phyloP scores from a whole-genome alignment of 2,329 filamentous ascomycete species.

The Grosmannia serpens region DNA sequence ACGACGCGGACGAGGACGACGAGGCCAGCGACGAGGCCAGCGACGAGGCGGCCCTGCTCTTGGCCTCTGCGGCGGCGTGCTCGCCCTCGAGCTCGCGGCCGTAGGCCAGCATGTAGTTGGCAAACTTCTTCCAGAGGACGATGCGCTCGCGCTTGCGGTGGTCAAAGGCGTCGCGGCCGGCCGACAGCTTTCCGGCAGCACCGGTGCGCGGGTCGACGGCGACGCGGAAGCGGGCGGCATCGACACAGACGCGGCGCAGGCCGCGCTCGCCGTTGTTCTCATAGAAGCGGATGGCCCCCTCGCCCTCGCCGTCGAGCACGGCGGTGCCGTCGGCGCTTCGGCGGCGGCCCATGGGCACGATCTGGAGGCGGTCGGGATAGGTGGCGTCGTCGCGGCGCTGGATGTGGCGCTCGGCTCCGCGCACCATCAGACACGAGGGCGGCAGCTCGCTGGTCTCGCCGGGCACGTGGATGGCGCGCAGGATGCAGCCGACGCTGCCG shows the following conservation, averaged over 20 bases:
- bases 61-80: not conserved
- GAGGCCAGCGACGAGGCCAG: not conserved
- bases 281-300: constrained; percentile 54
- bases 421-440: constrained; percentile 60
- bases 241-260: constrained; percentile 50
- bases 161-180: constrained; percentile 53
- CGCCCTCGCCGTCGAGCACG: not conserved
- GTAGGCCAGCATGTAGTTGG: constrained; percentile 64
- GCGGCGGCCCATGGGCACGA: constrained; percentile 48
- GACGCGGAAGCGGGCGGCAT: constrained; percentile 49
- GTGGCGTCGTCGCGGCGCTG: constrained; percentile 44
- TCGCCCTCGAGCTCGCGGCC: constrained; percentile 54
- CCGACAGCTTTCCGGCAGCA: constrained; percentile 47
- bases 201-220: constrained; percentile 40
- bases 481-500: constrained; percentile 64
- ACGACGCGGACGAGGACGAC: not conserved
- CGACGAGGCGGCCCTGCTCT: constrained; percentile 12
- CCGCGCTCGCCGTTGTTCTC: constrained; percentile 58
- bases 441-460: constrained; percentile 44
- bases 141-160: constrained; percentile 55
- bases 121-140: constrained; percentile 62
- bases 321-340: not conserved
- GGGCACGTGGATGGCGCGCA: constrained; percentile 37
- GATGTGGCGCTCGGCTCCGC: constrained; percentile 60
- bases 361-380: constrained; percentile 47